phyloP scores from a whole-genome alignment of 805 yeast species.

The Metschnikowia noctiluminum region DNA sequence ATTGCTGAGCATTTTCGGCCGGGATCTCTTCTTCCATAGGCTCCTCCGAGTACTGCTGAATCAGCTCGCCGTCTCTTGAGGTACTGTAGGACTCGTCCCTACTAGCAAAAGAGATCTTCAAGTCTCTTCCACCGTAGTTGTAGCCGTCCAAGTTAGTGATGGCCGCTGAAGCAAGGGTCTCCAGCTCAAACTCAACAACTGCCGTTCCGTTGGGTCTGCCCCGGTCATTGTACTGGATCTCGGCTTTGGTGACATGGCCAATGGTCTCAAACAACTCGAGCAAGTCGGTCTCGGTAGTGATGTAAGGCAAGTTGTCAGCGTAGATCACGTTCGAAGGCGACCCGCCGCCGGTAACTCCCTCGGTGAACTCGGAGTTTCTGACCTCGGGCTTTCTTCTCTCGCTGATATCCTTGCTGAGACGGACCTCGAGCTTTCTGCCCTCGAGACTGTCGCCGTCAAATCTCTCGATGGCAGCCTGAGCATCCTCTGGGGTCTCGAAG shows the following conservation, averaged over 20 bases:
- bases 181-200: slow-evolving; percentile 71
- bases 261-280: slow-evolving; percentile 82
- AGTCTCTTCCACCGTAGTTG: slow-evolving; percentile 77
- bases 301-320: slow-evolving; percentile 81
- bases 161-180: slow-evolving; percentile 69
- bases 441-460: slow-evolving; percentile 68
- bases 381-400: slow-evolving; percentile 16
- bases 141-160: slow-evolving; percentile 73
- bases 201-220: slow-evolving; percentile 82
- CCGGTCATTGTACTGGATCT: slow-evolving; percentile 53
- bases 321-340: slow-evolving; percentile 49
- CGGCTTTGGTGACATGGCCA: slow-evolving; percentile 74
- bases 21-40: not conserved
- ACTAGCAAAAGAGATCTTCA: slow-evolving; percentile 66
- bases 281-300: slow-evolving; percentile 82
- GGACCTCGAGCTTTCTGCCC: slow-evolving; percentile 77
- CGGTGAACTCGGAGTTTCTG: slow-evolving; percentile 57
- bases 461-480: slow-evolving; percentile 62
- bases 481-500: slow-evolving; percentile 64
- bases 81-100: slow-evolving; percentile 3
- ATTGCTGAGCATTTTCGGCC: not conserved
- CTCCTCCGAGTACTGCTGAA: not conserved
- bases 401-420: slow-evolving; percentile 52
- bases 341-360: slow-evolving; percentile 61
- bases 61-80: slow-evolving; percentile 7